Percentiles rank a stretch among this genome's conserved stretches.
These are phyloP conservation scores for Teratosphaeria viscida DNA, from an alignment of 2,329 filamentous ascomycete genomes.

Conservation along the genomic window DNA sequence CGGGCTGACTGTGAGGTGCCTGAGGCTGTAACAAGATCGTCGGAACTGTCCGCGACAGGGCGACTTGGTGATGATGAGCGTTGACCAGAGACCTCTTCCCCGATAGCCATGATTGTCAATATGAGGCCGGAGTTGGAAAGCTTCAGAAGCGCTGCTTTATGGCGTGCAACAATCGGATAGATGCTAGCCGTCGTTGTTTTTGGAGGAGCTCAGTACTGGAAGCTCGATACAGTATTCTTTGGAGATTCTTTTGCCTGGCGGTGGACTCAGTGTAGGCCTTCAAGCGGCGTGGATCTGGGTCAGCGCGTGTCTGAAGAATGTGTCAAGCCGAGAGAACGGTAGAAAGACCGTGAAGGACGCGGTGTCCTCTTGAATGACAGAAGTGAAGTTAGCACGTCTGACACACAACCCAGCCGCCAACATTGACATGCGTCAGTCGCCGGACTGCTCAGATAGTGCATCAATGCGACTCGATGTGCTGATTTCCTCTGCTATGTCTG, in stretches of 20 bases:
- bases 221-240: background rate
- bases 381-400: background rate
- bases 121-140: background rate
- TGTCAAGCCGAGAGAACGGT: background rate
- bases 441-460: background rate
- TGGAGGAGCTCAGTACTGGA: background rate
- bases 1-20: background rate
- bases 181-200: background rate
- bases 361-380: background rate
- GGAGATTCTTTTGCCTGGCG: background rate
- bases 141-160: background rate
- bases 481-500: background rate
- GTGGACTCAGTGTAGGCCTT: background rate
- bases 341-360: background rate
- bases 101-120: background rate
- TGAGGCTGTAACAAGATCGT: background rate
- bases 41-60: background rate
- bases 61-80: background rate
- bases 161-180: background rate
- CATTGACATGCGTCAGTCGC: background rate
- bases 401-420: background rate
- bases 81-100: background rate
- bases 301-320: background rate
- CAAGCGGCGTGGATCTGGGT: background rate
- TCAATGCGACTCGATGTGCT: background rate